Evolutionary conservation across 768 basidiomycete species (phyloP).

Genomic region (Lactarius evosmus): DNA sequence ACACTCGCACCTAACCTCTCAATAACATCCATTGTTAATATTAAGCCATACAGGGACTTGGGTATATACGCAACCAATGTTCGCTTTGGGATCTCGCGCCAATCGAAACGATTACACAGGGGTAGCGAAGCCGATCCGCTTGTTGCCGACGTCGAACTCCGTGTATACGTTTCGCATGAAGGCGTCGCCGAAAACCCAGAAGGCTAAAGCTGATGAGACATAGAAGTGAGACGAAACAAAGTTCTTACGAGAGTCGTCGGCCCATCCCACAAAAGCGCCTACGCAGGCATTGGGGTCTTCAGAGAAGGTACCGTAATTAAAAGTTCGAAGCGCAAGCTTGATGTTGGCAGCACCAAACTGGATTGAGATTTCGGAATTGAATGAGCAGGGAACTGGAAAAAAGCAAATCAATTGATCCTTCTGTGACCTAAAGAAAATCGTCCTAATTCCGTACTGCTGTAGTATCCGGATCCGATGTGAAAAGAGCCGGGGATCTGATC

Average conservation of each 20-base stretch:
- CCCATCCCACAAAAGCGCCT: constrained; percentile 18
- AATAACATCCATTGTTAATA: too few relatives aligned
- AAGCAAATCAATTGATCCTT: not conserved
- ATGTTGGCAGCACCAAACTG: constrained; percentile 34
- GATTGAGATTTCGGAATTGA: constrained; percentile 30
- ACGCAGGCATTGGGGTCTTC: constrained; percentile 21
- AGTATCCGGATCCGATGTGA: not conserved
- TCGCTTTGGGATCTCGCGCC: too few relatives aligned
- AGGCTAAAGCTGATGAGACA: not conserved
- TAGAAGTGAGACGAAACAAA: not conserved
- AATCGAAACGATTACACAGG: not conserved
- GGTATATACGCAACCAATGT: too few relatives aligned
- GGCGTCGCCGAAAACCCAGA: constrained; percentile 9
- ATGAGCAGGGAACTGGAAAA: constrained; percentile 29
- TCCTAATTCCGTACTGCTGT: not conserved
- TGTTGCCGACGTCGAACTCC: constrained; percentile 19
- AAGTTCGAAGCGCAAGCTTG: constrained; percentile 27
- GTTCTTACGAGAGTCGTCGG: not conserved
- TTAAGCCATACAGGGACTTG: too few relatives aligned
- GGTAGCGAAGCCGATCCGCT: constrained; percentile 20
- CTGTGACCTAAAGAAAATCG: not conserved
- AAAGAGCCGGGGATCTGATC: constrained; percentile 14
- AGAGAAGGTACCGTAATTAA: constrained; percentile 34
- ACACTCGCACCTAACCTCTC: too few relatives aligned
- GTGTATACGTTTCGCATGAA: constrained; percentile 16